Evolutionary conservation across 2,329 filamentous ascomycete species (phyloP).

Genomic region (Thielaviopsis euricoi): DNA sequence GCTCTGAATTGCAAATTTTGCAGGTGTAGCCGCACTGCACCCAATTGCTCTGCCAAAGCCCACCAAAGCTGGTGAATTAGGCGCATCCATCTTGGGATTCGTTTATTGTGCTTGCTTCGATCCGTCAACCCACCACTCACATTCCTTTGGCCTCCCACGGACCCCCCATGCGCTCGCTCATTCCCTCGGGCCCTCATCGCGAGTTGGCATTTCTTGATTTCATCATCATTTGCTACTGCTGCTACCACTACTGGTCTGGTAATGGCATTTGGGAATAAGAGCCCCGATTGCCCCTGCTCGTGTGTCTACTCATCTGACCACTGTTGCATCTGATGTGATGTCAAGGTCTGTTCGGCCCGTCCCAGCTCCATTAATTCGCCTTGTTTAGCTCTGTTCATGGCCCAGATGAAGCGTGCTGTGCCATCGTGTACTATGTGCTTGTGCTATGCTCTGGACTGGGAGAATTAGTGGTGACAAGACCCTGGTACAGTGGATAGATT

Average conservation of each 20-base stretch:
- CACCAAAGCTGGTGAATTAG: background rate
- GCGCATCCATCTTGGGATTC: background rate
- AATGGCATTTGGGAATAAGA: background rate
- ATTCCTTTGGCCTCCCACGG: background rate
- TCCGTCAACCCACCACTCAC: background rate
- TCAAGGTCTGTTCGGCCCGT: constrained; percentile 3
- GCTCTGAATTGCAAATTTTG: background rate
- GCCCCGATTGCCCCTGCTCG: background rate
- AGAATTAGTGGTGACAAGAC: background rate
- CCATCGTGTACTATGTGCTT: no score
- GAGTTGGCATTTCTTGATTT: background rate
- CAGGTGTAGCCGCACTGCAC: background rate
- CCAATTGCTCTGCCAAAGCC: background rate
- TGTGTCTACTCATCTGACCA: constrained; percentile 1
- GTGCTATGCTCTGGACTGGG: background rate
- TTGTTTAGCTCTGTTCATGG: background rate
- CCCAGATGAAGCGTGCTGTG: no score
- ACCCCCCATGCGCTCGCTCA: no score
- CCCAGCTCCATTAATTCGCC: background rate
- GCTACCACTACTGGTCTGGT: no score
- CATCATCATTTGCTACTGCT: no score
- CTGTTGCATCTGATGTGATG: constrained; percentile 3
- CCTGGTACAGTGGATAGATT: background rate
- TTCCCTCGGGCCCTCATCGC: background rate
- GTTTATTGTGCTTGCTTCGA: background rate